phyloP scores from a whole-genome alignment of 768 basidiomycete species.

The Lentinula guzmanii region DNA sequence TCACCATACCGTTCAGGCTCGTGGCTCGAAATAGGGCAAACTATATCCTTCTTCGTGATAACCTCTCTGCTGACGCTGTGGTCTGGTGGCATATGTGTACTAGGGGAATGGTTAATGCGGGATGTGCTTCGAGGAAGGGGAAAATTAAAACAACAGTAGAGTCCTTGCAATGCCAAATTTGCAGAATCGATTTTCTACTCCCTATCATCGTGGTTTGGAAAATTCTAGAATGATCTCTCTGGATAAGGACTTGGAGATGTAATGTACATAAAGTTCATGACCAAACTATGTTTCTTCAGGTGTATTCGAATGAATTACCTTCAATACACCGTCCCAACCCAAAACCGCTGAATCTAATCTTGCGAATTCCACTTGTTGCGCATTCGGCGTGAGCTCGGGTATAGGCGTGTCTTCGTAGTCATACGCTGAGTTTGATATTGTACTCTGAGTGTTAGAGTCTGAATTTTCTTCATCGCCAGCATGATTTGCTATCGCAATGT shows the following conservation, averaged over 20 bases:
- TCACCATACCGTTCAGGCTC: conserved; percentile 40
- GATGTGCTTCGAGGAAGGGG: conserved; percentile 15
- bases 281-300: no score
- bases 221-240: no score
- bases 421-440: neutral
- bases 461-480: neutral
- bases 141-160: neutral
- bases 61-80: conserved; percentile 73
- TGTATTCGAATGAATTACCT: neutral
- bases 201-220: no score
- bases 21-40: conserved; percentile 87
- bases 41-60: conserved; percentile 85
- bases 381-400: neutral
- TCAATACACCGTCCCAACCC: neutral
- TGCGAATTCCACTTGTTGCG: neutral
- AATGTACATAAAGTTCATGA: no score
- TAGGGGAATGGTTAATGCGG: conserved; percentile 70
- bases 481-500: neutral
- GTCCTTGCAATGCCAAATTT: neutral
- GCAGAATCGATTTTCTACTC: no score
- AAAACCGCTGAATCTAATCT: neutral
- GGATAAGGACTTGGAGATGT: no score
- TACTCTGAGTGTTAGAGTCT: neutral
- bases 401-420: neutral
- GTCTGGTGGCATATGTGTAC: conserved; percentile 69